phyloP scores from a whole-genome alignment of 345 rosid genomes.

The Brassica carinata region DNA sequence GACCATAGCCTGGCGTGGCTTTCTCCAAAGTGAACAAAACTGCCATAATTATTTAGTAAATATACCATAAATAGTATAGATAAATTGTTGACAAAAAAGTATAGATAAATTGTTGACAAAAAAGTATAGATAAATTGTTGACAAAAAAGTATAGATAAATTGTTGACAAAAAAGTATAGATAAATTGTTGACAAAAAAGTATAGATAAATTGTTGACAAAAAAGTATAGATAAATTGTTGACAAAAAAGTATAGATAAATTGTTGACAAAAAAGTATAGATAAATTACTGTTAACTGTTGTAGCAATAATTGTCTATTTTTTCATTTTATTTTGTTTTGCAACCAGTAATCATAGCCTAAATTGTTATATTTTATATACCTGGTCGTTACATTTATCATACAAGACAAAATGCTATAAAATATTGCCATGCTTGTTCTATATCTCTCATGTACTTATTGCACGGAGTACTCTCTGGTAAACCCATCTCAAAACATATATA shows the following conservation, averaged over 20 bases:
- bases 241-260: no score
- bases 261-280: not conserved
- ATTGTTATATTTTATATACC: not conserved
- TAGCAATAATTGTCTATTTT: not conserved
- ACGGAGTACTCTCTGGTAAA: not conserved
- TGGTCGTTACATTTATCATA: not conserved
- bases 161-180: no score
- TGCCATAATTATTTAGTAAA: not conserved
- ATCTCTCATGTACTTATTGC: conserved; percentile 5
- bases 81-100: not conserved
- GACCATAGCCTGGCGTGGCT: no score
- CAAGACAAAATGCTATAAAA: conserved; percentile 15
- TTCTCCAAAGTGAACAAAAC: no score
- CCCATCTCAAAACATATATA: not conserved
- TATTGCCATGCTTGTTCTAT: conserved; percentile 1
- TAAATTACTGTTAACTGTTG: conserved; percentile 18
- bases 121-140: no score
- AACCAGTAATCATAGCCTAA: conserved; percentile 6
- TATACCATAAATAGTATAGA: not conserved
- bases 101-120: no score
- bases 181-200: no score
- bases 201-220: no score
- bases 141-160: no score
- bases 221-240: no score
- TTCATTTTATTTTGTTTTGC: not conserved